Evolutionary conservation across 1,139 yeast genomes (phyloP).

Genomic region (Yamadazyma taylorii): DNA sequence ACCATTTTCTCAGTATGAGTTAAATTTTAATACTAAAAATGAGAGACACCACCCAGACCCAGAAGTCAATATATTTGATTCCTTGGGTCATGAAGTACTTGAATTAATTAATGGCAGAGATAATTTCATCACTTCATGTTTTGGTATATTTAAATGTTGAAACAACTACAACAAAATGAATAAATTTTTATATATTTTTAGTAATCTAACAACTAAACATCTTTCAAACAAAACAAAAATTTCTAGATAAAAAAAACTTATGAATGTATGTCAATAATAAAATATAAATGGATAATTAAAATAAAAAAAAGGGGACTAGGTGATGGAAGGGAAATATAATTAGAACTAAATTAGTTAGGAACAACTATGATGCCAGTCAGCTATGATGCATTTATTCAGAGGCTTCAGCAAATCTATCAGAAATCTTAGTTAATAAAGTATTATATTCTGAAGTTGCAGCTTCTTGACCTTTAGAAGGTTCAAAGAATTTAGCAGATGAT

Average conservation of each 20-base stretch:
- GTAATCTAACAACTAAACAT: constrained; percentile 1
- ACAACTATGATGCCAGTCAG: no score
- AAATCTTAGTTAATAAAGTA: constrained; percentile 68
- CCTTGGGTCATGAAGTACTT: constrained; percentile 20
- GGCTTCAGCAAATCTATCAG: constrained; percentile 94
- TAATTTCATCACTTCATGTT: constrained; percentile 20
- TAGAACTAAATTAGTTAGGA: constrained; percentile 3
- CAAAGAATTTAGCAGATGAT: constrained; percentile 92
- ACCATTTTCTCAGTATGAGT: constrained; percentile 23
- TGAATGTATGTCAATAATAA: no score
- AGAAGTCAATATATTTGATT: constrained; percentile 16
- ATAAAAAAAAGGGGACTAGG: no score
- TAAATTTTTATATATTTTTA: constrained; percentile 1
- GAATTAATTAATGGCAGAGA: constrained; percentile 20
- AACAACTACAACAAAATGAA: background rate
- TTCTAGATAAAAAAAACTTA: no score
- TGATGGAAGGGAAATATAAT: background rate
- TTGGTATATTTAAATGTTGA: constrained; percentile 5
- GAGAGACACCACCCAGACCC: background rate
- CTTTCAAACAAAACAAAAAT: background rate
- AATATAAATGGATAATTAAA: no score
- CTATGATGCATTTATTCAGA: constrained; percentile 56
- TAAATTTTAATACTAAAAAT: constrained; percentile 12
- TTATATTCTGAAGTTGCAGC: constrained; percentile 76
- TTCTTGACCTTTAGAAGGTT: constrained; percentile 87